A percentile compares a stretch with the other conserved stretches of the same genome.
These are phyloP conservation scores for Teunomyces cretensis DNA, from an alignment of 805 yeast species.

Conservation along the genomic window DNA sequence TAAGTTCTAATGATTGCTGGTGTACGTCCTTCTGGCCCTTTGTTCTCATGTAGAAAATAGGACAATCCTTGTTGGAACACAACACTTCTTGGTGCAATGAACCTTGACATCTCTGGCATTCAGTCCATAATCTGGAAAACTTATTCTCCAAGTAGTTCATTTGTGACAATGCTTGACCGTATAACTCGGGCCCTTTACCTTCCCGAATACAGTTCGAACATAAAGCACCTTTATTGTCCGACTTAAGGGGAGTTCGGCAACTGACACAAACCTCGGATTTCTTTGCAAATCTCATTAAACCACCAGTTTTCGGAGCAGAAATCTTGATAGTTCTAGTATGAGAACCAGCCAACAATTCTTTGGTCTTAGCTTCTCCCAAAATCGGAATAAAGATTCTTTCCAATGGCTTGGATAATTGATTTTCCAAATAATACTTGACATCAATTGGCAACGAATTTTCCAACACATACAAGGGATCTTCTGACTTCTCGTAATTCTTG, in stretches of 20 bases:
- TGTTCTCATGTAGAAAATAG: slow-evolving; percentile 95
- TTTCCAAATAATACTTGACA: slow-evolving; percentile 88
- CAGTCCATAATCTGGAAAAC: slow-evolving; percentile 92
- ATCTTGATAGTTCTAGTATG: slow-evolving; percentile 78
- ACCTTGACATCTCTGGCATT: slow-evolving; percentile 97
- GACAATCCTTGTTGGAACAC: slow-evolving; percentile 95
- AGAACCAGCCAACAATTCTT: slow-evolving; percentile 75
- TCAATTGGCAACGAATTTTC: slow-evolving; percentile 93
- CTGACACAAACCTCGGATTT: slow-evolving; percentile 86
- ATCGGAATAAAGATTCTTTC: slow-evolving; percentile 94
- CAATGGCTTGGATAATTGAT: slow-evolving; percentile 89
- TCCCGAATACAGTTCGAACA: slow-evolving; percentile 75
- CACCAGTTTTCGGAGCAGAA: slow-evolving; percentile 78
- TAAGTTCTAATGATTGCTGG: slow-evolving; percentile 56
- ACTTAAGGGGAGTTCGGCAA: slow-evolving; percentile 77
- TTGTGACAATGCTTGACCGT: slow-evolving; percentile 75
- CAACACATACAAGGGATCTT: slow-evolving; percentile 90
- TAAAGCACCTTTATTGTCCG: slow-evolving; percentile 62
- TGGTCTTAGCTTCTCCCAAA: slow-evolving; percentile 80
- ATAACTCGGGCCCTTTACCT: slow-evolving; percentile 65
- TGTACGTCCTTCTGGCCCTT: slow-evolving; percentile 74
- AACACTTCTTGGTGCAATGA: slow-evolving; percentile 92
- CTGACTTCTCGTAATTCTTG: slow-evolving; percentile 92
- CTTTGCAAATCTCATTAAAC: slow-evolving; percentile 87
- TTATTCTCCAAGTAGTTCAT: slow-evolving; percentile 78